These are phyloP conservation scores for Colletotrichum acutatum DNA, from an alignment of 2,329 filamentous ascomycete genomes.

Conservation along the genomic window DNA sequence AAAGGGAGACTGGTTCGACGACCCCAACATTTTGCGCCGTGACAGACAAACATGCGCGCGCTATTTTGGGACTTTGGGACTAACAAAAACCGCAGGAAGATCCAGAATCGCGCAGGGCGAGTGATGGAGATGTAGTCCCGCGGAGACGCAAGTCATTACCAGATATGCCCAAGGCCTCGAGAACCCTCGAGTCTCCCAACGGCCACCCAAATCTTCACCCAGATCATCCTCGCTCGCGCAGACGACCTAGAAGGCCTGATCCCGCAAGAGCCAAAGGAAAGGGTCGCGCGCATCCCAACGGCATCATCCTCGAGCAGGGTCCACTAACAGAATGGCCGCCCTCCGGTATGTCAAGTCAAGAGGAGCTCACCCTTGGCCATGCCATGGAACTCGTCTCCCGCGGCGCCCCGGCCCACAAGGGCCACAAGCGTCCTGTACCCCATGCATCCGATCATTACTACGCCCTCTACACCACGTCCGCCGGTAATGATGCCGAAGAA, in stretches of 20 bases:
- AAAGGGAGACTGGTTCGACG: conserved; percentile 48
- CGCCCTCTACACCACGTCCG: conserved; percentile 63
- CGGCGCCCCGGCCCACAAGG: conserved; percentile 67
- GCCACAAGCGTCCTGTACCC: conserved; percentile 63
- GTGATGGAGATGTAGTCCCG: conserved; percentile 46
- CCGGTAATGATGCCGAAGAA: conserved; percentile 56
- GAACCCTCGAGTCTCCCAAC: conserved; percentile 29
- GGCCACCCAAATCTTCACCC: conserved; percentile 3
- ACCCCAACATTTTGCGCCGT: conserved; percentile 33
- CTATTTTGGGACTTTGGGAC: not conserved
- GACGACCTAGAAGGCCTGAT: conserved; percentile 55
- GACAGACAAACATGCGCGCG: conserved; percentile 12
- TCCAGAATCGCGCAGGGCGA: conserved; percentile 44
- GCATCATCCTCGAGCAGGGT: conserved; percentile 42
- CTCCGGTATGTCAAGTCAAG: conserved; percentile 56
- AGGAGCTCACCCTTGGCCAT: conserved; percentile 62
- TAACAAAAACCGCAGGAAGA: conserved; percentile 43
- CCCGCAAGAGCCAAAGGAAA: conserved; percentile 51
- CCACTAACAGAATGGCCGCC: conserved; percentile 69
- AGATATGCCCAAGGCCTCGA: conserved; percentile 15
- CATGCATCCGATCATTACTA: conserved; percentile 67
- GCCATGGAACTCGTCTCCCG: conserved; percentile 69
- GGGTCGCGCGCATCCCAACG: conserved; percentile 47
- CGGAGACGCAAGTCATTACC: conserved; percentile 39
- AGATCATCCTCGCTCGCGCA: conserved; percentile 46